Evolutionary conservation across 2,329 filamentous ascomycete genomes (phyloP), one percentile per base, ranked within the genome.

Genomic region (Calycina herbarum): DNA sequence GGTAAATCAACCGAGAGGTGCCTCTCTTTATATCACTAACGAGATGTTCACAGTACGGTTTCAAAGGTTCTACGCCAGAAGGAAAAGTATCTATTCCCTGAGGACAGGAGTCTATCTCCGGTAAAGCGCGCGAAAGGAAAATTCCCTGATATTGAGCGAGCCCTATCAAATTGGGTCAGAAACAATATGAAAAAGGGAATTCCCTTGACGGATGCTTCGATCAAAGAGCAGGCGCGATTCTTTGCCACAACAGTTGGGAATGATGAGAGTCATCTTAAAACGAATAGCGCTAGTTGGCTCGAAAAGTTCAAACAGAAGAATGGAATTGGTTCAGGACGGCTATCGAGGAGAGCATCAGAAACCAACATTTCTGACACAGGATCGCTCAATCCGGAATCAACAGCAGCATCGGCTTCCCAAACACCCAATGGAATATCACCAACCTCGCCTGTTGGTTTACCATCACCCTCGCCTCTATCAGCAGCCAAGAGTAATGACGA

Each of bases 31-130:
- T 66, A 63, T 68, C 71, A 68, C 73, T 64, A 64, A 60, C 71
- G 57, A 59, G 61, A 73, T 74, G 79, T 77, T 33, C 20, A 57
- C 33, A 99, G 95, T 81, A 99, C 95, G 59, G 95, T 99, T n/a
- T 99, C 95, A 63, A 99, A 99, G 77, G 95, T 98, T 64, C 79
- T 99, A 70, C 89, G 94, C 63, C 90, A 97, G 75, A 96, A 94
- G 80, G 95, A 99, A 69, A 95, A 96, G 77, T 98, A 96, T 78
- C 85, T 98, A 17, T 91, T 89, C 74, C 87, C 88, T 63, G 92
- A 92, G 74, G 93, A 92, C 77, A 90, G 89, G 71, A 92, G 83
- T 76, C 86, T 85, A 71, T 94, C 93, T 57, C 91, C 92, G 5
- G 86, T 91, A 70, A 96, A 95, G 78, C 89, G 91, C 71, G 82